Conservation (phyloP, 2,329 filamentous ascomycete genomes). For the Colletotrichum limetticola region DNA sequence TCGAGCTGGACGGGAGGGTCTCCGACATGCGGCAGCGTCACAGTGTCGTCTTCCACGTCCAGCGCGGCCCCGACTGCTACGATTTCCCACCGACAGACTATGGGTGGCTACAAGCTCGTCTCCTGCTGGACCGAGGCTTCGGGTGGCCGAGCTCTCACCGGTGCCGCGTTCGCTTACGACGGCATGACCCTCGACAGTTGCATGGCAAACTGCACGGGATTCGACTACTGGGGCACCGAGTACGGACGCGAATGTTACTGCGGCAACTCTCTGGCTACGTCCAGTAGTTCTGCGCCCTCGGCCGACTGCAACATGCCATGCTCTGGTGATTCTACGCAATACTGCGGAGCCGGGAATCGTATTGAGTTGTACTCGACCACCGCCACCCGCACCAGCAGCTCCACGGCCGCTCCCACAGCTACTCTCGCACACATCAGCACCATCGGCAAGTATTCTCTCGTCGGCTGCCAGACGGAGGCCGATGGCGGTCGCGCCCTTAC, state of each 20-base stretch:
- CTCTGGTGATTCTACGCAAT: constrained; percentile 52
- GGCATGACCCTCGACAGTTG: constrained; percentile 62
- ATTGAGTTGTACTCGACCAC: constrained; percentile 56
- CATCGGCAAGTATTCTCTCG: constrained; percentile 46
- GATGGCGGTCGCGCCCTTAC: constrained; percentile 49
- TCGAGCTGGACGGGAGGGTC: constrained; percentile 48
- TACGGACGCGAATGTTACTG: constrained; percentile 65
- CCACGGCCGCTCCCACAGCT: constrained; percentile 44
- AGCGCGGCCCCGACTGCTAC: constrained; percentile 43
- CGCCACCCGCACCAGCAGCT: constrained; percentile 42
- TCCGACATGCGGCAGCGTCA: constrained; percentile 39
- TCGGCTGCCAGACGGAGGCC: constrained; percentile 54
- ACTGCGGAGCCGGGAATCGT: constrained; percentile 55
- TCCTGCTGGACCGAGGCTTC: constrained; percentile 69
- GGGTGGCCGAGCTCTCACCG: constrained; percentile 57
- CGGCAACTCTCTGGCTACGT: constrained; percentile 48
- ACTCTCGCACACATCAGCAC: constrained; percentile 46
- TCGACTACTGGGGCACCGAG: constrained; percentile 61
- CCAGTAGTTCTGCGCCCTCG: constrained; percentile 42
- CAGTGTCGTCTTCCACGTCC: constrained; percentile 38
- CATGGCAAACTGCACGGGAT: constrained; percentile 56
- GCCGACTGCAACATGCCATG: constrained; percentile 52
- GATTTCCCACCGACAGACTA: constrained; percentile 47
- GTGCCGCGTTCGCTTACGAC: constrained; percentile 54
- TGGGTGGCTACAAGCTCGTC: constrained; percentile 65